Conservation (phyloP, 352 stramenopile genomes). For the Phytophthora ohioensis region DNA sequence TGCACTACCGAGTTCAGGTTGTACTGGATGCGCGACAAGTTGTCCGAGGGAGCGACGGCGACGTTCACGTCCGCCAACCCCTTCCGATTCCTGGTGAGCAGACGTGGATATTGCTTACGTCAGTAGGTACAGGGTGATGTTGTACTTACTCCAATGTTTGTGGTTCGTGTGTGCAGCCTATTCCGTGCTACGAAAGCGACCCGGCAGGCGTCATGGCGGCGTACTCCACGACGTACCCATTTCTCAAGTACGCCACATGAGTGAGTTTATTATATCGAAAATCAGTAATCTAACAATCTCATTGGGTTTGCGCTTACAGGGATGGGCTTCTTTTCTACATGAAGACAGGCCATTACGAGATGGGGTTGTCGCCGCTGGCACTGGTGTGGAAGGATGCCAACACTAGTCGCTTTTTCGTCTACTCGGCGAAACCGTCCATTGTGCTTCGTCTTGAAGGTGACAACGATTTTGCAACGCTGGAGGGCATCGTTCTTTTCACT, state of each 20-base stretch:
- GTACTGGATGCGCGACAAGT: conserved; percentile 93
- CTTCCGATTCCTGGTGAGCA: conserved; percentile 75
- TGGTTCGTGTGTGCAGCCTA: conserved; percentile 48
- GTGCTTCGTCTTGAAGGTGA: conserved; percentile 67
- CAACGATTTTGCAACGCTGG: conserved; percentile 70
- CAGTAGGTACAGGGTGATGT: no score
- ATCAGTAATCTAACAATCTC: conserved; percentile 8
- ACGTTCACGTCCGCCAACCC: conserved; percentile 69
- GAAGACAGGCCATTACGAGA: conserved; percentile 91
- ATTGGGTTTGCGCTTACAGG: conserved; percentile 38
- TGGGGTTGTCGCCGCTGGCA: conserved; percentile 85
- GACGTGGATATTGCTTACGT: neutral
- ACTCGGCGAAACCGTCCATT: conserved; percentile 75
- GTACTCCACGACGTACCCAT: conserved; percentile 84
- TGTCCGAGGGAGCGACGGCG: conserved; percentile 71
- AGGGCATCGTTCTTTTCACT: conserved; percentile 71
- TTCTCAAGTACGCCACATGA: conserved; percentile 74
- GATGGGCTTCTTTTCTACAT: conserved; percentile 93
- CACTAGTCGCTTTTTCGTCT: conserved; percentile 87
- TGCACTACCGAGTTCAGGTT: conserved; percentile 93
- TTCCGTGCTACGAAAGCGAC: conserved; percentile 91
- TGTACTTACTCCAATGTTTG: conserved; percentile 4
- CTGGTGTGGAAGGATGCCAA: conserved; percentile 91
- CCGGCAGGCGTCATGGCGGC: conserved; percentile 73
- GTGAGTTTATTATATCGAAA: neutral